Evolutionary conservation across 129 eudicot species (phyloP), one percentile per base, ranked within the genome.

Genomic region (Cynara cardunculus): DNA sequence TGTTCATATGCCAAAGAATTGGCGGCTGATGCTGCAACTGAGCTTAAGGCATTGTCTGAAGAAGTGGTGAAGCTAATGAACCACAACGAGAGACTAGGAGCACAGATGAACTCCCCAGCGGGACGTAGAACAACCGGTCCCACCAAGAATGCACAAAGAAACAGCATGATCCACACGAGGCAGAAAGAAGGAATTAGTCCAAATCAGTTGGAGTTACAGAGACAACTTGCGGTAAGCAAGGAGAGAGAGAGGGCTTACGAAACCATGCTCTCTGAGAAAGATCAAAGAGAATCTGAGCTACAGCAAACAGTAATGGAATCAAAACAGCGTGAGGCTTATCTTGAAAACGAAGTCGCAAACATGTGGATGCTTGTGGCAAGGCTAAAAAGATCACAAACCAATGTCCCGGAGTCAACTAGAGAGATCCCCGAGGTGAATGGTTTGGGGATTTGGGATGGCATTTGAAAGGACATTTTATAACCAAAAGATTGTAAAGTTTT

Each of bases 21-120:
- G 69, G 97, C 96, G 35, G 87, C 97, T 21, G 93, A 93, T 12
- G 97, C 97, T 18, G 97, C 97, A 21, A 93, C 87, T 1, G 97
- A 91, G 80, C 71, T 91, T 19, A 91, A 91, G 78, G 90, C 93
- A n/a, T 78, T 91, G 59, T 91, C 97, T 18, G 97, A 91, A 79
- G 97, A 91, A 83, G 91, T 91, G 61, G 81, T 93, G 12, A 91
- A 91, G 86, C 91, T 91, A 22, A 91, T 91, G 97, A 89, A 87
- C 79, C 97, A 91, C 26, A 91, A 91, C 22, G 97, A 87, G 72
- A 84, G 79, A 78, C 81, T 89, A 74, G 89, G 84, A 65, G 82
- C 87, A 13, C 88, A 87, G 37, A 89, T 87, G 84, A 91, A 76
- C 79, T 70, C 89, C 18, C 86, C 90, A n/a, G 64, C 83, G 14